Percentiles rank a stretch among this genome's conserved stretches.
phyloP scores from a whole-genome alignment of 805 yeast species.

The Brettanomyces naardenensis region DNA sequence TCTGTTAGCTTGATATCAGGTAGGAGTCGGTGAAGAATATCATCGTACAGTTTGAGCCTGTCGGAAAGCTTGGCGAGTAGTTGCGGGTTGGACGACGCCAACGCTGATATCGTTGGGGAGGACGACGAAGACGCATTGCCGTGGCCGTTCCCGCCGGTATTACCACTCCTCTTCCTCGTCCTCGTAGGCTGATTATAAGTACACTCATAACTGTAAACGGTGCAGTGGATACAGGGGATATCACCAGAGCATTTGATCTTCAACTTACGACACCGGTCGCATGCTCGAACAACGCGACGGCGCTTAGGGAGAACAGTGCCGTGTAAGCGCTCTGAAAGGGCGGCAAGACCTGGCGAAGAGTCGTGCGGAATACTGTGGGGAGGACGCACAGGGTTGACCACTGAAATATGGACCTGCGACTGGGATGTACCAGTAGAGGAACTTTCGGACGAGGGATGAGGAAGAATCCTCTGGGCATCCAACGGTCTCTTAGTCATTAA shows the following conservation, averaged over 20 bases:
- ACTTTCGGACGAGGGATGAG: constrained; percentile 6
- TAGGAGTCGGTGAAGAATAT: constrained; percentile 22
- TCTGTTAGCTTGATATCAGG: constrained; percentile 27
- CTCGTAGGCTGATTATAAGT: constrained; percentile 67
- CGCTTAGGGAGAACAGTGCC: constrained; percentile 18
- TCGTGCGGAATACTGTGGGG: neutral
- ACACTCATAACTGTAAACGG: constrained; percentile 80
- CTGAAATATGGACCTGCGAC: too few species aligned
- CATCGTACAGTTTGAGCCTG: constrained; percentile 25
- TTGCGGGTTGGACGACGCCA: constrained; percentile 15
- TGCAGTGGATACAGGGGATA: constrained; percentile 51
- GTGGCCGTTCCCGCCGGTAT: constrained; percentile 6
- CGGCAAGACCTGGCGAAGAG: neutral
- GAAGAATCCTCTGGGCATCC: constrained; percentile 7
- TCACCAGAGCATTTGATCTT: constrained; percentile 48
- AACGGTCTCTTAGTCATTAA: neutral
- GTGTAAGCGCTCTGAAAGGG: constrained; percentile 1
- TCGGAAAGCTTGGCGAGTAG: constrained; percentile 24
- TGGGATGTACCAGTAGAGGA: too few species aligned
- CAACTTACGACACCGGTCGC: constrained; percentile 42
- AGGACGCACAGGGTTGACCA: too few species aligned
- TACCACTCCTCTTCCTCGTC: constrained; percentile 27
- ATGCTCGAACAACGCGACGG: constrained; percentile 39
- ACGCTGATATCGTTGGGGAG: constrained; percentile 5
- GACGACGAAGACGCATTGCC: constrained; percentile 3